Percentiles rank a stretch among this genome's conserved stretches.
Evolutionary conservation across 2,329 filamentous ascomycete species (phyloP).

Genomic region (Stemphylium vesicarium): DNA sequence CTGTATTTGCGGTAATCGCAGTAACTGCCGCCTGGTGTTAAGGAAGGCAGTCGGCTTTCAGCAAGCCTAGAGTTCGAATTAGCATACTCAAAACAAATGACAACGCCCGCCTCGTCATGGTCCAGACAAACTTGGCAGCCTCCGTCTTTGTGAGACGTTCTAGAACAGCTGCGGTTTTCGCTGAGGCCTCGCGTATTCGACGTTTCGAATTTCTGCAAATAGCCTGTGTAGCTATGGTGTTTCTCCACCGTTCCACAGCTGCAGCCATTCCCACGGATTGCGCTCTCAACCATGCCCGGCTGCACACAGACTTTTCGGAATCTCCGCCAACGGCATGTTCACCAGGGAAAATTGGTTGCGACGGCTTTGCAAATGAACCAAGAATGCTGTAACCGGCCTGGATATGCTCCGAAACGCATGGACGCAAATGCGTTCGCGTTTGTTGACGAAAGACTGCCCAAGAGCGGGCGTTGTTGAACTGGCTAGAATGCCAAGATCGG

Average conservation of each 20-base stretch:
- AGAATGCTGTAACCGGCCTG: not conserved
- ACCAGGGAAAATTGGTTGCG: not conserved
- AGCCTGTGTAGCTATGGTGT: slow-evolving; percentile 2
- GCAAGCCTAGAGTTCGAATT: not conserved
- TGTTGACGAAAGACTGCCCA: not conserved
- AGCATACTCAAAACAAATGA: not conserved
- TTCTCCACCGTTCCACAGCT: slow-evolving; percentile 14
- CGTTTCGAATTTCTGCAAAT: not conserved
- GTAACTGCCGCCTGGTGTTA: not conserved
- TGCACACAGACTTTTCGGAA: not conserved
- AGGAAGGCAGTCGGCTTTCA: not conserved
- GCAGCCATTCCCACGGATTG: not conserved
- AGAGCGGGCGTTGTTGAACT: slow-evolving; percentile 4
- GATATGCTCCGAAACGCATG: not conserved
- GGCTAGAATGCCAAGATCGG: slow-evolving; percentile 8
- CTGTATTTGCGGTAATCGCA: not conserved
- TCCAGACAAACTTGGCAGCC: not conserved
- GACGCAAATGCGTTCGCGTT: not conserved
- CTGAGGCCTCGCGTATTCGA: not conserved
- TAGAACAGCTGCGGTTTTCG: not conserved
- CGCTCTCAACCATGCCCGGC: not conserved
- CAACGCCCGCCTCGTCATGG: not conserved
- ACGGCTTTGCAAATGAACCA: not conserved
- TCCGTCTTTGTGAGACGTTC: not conserved
- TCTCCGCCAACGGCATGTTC: not conserved